phyloP scores from a whole-genome alignment of 345 rosid genomes.

The Geranium brycei region DNA sequence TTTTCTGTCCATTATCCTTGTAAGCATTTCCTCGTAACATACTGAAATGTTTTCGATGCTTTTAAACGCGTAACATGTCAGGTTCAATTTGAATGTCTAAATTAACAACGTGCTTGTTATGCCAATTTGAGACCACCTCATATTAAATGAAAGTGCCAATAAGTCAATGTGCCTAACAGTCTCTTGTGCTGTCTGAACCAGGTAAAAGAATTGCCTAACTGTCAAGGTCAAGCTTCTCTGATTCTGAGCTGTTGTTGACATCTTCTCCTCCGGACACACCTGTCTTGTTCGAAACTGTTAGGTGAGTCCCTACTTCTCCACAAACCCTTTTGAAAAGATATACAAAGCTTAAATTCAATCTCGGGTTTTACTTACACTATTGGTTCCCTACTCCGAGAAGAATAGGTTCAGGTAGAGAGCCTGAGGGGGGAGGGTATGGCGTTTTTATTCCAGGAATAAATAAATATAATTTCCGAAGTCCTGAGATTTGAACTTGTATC shows the following conservation, averaged over 20 bases:
- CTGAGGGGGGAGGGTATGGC: too few relatives aligned
- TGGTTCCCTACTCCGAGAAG: too few relatives aligned
- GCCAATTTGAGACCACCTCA: not conserved
- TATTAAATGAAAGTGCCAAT: not conserved
- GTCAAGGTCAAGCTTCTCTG: not conserved
- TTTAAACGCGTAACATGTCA: not conserved
- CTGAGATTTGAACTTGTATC: too few relatives aligned
- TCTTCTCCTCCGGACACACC: not conserved
- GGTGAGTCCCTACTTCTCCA: not conserved
- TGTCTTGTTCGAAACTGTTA: not conserved
- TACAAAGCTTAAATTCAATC: too few relatives aligned
- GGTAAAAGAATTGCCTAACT: not conserved
- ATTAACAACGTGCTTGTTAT: not conserved
- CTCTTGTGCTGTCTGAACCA: not conserved
- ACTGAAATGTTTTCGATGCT: not conserved
- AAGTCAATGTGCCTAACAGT: not conserved
- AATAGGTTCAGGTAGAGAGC: too few relatives aligned
- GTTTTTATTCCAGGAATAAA: too few relatives aligned
- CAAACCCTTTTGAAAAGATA: not conserved
- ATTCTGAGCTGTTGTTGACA: not conserved
- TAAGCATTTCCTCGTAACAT: too few relatives aligned
- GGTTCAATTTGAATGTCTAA: not conserved
- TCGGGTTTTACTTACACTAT: too few relatives aligned
- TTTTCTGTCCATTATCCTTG: too few relatives aligned
- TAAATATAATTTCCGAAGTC: too few relatives aligned